Evolutionary conservation across 75 land plant genomes (phyloP), one percentile per base, ranked within the genome.

Genomic region (Cupressus sempervirens): DNA sequence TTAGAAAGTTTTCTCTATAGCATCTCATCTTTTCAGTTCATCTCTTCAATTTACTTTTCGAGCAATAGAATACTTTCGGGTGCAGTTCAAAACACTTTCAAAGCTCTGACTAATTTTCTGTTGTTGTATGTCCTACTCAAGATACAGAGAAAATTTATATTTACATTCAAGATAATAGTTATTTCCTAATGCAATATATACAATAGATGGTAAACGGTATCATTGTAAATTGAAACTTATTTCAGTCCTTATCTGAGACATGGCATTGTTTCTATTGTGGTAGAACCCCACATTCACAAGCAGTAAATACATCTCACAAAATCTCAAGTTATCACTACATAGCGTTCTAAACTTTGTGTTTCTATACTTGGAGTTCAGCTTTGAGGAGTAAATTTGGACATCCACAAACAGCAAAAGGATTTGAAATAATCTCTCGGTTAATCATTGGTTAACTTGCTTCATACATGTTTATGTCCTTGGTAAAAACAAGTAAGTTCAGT

Each of bases 381-480:
- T 14, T 23, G 46, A 40, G 41, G 26, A 77, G 46, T 40, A 77
- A 8, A 77, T 77, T 18, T 40, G 45, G 36, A 16, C 80, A 77
- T 40, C 7, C 80, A 77, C 46, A 48, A 48, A 12, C 10, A 48
- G 50, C 11, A 48, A 9, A 48, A 48, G 53, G 53, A 50, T 50
- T 50, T 50, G 70, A 35, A 86, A 79, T 10, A 90, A 29, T 15
- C 90, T 90, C 36, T 90, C 35, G 10, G 85, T 4, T 73, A 77
- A 65, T 12, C 53, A 50, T 15, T 50, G 53, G 53, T 50, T 50
- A 50, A 50, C 15, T 50, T 50, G 1, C 53, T 50, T 50, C 13
- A 50, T 50, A 50, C 13, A 12, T 50, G 53, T 50, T 50, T 50
- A 13, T 50, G 53, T 50, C 53, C 53, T 50, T 13, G 53, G 13